Evolutionary conservation across 345 rosid species (phyloP).

Genomic region (Erodium maritimum): DNA sequence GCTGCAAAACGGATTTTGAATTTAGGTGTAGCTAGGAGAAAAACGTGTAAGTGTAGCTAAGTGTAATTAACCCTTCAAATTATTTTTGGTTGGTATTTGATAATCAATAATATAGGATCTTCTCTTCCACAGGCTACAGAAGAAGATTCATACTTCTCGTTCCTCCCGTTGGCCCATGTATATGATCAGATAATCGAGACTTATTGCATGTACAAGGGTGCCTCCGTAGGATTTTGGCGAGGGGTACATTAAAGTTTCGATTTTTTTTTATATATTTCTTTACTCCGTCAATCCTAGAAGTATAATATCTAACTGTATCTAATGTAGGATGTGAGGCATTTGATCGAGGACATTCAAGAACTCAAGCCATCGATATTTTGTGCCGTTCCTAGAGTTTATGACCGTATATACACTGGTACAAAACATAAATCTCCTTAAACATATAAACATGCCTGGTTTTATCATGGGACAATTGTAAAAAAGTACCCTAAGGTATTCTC

Average conservation of each 20-base stretch:
- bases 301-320: neutral
- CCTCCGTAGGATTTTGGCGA: conserved; percentile 83
- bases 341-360: conserved; percentile 81
- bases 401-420: conserved; percentile 60
- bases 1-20: too few species aligned
- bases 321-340: conserved; percentile 49
- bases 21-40: too few species aligned
- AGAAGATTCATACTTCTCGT: conserved; percentile 78
- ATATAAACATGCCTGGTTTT: too few species aligned
- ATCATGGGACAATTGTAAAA: too few species aligned
- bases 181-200: conserved; percentile 80
- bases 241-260: conserved; percentile 38
- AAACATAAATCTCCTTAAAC: too few species aligned
- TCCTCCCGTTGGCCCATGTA: conserved; percentile 86
- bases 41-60: too few species aligned
- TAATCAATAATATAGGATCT: too few species aligned
- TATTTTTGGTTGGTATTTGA: too few species aligned
- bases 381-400: conserved; percentile 88
- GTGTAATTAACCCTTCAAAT: too few species aligned
- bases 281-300: neutral
- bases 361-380: conserved; percentile 73
- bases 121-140: conserved; percentile 36
- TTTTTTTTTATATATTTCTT: neutral
- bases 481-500: too few species aligned
- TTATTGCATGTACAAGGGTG: conserved; percentile 63